Conservation (phyloP, 352 stramenopile species). For the Phytophthora litchii region DNA sequence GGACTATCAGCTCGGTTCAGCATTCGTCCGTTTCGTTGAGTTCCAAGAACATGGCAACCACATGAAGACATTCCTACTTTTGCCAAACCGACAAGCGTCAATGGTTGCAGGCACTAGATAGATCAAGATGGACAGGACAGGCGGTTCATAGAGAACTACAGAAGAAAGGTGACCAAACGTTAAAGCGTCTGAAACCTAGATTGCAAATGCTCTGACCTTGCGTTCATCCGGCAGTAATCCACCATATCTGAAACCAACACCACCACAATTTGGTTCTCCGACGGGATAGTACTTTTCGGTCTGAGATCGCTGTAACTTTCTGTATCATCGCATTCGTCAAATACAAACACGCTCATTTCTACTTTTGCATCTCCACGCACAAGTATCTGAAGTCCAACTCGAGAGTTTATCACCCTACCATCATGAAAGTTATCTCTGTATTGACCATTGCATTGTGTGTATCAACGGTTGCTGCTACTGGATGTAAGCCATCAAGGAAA, state of each 20-base stretch:
- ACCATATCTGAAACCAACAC: slow-evolving; percentile 25
- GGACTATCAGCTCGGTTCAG: background rate
- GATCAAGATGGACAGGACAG: slow-evolving; percentile 1
- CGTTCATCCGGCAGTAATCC: slow-evolving; percentile 1
- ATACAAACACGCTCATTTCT: slow-evolving; percentile 6
- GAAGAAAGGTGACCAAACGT: background rate
- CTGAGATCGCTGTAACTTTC: background rate
- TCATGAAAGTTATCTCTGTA: slow-evolving; percentile 20
- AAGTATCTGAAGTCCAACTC: background rate
- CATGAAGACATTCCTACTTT: background rate
- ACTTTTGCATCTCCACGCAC: slow-evolving; percentile 16
- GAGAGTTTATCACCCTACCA: background rate
- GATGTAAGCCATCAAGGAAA: slow-evolving; percentile 1
- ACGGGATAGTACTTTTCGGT: background rate
- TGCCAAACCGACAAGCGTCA: background rate
- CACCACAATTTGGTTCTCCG: background rate
- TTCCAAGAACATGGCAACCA: background rate
- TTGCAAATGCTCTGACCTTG: background rate
- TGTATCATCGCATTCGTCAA: background rate
- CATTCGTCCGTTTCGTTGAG: background rate
- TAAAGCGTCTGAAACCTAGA: slow-evolving; percentile 13
- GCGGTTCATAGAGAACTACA: background rate
- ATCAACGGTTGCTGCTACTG: slow-evolving; percentile 2
- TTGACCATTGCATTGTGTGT: slow-evolving; percentile 7
- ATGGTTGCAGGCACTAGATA: background rate